Conservation (phyloP, 768 basidiomycete species). For the Dacryopinax primogenitus region DNA sequence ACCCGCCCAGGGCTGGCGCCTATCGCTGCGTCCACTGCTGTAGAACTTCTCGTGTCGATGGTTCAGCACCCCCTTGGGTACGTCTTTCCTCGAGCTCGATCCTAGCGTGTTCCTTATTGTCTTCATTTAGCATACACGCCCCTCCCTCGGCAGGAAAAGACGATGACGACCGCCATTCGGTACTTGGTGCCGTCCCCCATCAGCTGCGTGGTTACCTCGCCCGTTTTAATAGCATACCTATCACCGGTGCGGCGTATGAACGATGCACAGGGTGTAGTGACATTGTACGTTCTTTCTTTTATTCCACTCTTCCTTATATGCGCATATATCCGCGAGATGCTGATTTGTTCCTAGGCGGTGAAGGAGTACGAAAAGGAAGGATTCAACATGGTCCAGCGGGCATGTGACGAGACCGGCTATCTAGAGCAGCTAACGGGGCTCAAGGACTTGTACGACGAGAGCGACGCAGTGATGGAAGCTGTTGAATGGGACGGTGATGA, state of each 20-base stretch:
- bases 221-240: conserved; percentile 70
- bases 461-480: conserved; percentile 53
- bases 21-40: conserved; percentile 82
- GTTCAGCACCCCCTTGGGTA: conserved; percentile 85
- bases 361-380: conserved; percentile 71
- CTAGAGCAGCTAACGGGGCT: conserved; percentile 66
- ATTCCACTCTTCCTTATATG: not conserved
- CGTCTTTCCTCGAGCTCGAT: conserved; percentile 14
- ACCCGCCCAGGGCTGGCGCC: conserved; percentile 88
- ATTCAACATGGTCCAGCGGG: conserved; percentile 62
- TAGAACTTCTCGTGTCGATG: conserved; percentile 79
- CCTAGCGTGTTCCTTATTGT: not conserved
- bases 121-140: conserved; percentile 39
- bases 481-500: conserved; percentile 66
- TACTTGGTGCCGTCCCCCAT: conserved; percentile 83
- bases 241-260: conserved; percentile 77
- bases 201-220: conserved; percentile 83
- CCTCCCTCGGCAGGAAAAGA: conserved; percentile 47
- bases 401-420: conserved; percentile 70
- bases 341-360: conserved; percentile 43
- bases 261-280: conserved; percentile 86
- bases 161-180: conserved; percentile 32
- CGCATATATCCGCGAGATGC: not conserved
- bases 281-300: conserved; percentile 35
- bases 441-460: conserved; percentile 62